Conservation (phyloP, 306 rosid genomes). For the Acmispon strigosus region DNA sequence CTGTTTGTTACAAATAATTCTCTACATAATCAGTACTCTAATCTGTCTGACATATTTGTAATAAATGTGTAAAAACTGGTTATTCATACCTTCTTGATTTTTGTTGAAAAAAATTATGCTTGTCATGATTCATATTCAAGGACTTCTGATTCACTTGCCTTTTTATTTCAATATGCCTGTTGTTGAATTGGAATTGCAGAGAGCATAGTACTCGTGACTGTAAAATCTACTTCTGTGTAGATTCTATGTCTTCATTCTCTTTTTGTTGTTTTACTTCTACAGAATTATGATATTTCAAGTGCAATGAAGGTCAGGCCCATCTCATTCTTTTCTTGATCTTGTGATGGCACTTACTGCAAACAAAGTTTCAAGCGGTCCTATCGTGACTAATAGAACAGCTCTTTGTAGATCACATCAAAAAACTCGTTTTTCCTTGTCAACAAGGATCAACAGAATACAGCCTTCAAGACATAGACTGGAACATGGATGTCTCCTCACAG, state of each 20-base stretch:
- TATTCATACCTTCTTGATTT: not conserved
- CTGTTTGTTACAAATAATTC: not conserved
- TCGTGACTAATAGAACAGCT: conserved; percentile 38
- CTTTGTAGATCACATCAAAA: conserved; percentile 39
- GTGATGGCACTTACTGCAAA: conserved; percentile 61
- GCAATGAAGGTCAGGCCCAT: conserved; percentile 25
- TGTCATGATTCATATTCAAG: not conserved
- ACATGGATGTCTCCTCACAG: conserved; percentile 19
- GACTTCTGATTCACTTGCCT: not conserved
- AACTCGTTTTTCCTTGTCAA: conserved; percentile 36
- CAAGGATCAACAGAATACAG: conserved; percentile 37
- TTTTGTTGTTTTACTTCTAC: conserved; percentile 23
- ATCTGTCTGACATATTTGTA: not conserved
- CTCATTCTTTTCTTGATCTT: conserved; percentile 27
- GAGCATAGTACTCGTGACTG: not conserved
- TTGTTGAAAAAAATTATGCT: not conserved
- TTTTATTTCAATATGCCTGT: not conserved
- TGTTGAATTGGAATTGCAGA: not conserved
- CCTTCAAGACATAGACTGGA: conserved; percentile 35
- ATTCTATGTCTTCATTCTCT: conserved; percentile 11
- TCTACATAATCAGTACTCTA: not conserved
- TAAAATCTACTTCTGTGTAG: not conserved
- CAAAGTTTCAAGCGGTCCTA: conserved; percentile 58
- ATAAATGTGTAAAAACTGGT: not conserved
- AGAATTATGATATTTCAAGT: conserved; percentile 33